Evolutionary conservation across 805 yeast genomes (phyloP), one percentile per base, ranked within the genome.

Genomic region (Ogataea haglerorum): DNA sequence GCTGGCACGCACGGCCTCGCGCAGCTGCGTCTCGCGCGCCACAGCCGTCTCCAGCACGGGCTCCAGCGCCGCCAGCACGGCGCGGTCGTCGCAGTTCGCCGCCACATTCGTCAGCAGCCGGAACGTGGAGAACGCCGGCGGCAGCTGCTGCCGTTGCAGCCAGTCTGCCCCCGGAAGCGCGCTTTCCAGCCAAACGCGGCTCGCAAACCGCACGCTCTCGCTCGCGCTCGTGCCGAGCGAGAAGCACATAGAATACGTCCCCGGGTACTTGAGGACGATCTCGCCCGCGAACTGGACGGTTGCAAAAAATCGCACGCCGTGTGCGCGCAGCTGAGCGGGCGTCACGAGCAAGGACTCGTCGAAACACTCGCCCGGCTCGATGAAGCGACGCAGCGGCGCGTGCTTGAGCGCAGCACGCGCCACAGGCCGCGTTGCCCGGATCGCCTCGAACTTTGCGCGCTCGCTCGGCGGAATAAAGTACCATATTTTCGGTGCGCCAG

Each of bases 261-360:
- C 67, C 0, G 90, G 88, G 47, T 63, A 78, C 41, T 72, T 78
- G 43, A 82, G 63, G 5, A 84, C 61, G 40, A 70, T 68, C 25
- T 83, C 85, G 1, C 86, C 85, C 0, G 82, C 78, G 27, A 65
- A 67, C 54, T 83, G 90, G n/a, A 69, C 55, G 0, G 75, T 61
- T 5, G 73, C 69, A 31, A 67, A 62, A 18, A 67, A 73, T 4
- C 55, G 61, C 14, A 83, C 79, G 0, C 80, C 82, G 23, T 69
- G 50, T 15, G 64, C 60, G n/a, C 49, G 45, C n/a, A 83, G 57
- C 21, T 65, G 48, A 8, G 66, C 61, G 0, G 86, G 84, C 0
- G 80, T 65, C 4, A 82, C 57, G 36, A 76, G 58, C 12, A 68
- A 48, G 40, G 77, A 78, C 28, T 69, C 66, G 46, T 72, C 74